Evolutionary conservation across 2,329 filamentous ascomycete species (phyloP).

Genomic region (Chaetomiaceae sp.): DNA sequence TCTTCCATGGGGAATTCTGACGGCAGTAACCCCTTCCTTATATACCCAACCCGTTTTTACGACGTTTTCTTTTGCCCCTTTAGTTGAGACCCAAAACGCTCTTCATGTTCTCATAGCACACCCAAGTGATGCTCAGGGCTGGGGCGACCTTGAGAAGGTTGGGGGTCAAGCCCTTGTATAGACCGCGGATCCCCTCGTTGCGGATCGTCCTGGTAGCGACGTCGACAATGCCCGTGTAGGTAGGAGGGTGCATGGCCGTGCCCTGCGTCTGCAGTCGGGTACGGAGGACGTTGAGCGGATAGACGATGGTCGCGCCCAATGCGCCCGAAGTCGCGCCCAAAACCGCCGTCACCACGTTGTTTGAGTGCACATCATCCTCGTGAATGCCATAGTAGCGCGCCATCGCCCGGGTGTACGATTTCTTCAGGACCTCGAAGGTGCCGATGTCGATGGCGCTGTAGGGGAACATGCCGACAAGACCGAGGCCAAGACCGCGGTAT

Average conservation of each 20-base stretch:
- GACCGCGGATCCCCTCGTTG: constrained; percentile 75
- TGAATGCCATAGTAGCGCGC: constrained; percentile 65
- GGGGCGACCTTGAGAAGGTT: constrained; percentile 96
- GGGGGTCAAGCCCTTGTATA: constrained; percentile 93
- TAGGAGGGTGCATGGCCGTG: constrained; percentile 82
- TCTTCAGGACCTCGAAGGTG: constrained; percentile 91
- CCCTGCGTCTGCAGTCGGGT: constrained; percentile 93
- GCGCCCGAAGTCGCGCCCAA: constrained; percentile 91
- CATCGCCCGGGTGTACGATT: constrained; percentile 63
- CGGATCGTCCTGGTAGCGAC: constrained; percentile 78
- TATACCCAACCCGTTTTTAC: background rate
- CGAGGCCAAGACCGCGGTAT: constrained; percentile 91
- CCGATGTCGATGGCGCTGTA: constrained; percentile 96
- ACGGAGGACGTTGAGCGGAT: constrained; percentile 88
- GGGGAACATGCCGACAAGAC: constrained; percentile 92
- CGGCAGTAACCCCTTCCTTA: background rate
- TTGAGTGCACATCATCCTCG: constrained; percentile 77
- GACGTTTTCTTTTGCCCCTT: background rate
- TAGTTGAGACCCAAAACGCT: constrained; percentile 56
- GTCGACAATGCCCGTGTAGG: constrained; percentile 87
- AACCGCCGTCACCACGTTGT: constrained; percentile 77
- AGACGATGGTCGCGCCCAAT: constrained; percentile 88
- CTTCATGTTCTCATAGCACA: constrained; percentile 90
- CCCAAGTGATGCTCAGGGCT: constrained; percentile 90
- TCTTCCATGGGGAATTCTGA: background rate